phyloP scores from a whole-genome alignment of 2,329 filamentous ascomycete species.

The Scorias spongiosa region DNA sequence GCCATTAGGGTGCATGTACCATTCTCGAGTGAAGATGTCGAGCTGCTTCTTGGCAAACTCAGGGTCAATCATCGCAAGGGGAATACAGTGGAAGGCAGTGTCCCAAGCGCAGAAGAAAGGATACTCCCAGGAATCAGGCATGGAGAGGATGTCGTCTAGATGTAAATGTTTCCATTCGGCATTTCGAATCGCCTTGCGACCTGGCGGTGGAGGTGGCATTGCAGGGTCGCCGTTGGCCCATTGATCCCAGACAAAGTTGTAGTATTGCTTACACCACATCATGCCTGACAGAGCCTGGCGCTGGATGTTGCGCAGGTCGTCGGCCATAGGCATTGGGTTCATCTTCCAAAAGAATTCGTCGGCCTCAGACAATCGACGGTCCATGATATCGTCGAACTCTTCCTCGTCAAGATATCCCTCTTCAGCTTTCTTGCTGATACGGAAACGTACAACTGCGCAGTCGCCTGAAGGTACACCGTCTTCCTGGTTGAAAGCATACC shows the following conservation, averaged over 20 bases:
- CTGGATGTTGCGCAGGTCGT: slow-evolving; percentile 89
- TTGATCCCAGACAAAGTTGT: slow-evolving; percentile 93
- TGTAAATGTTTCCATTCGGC: slow-evolving; percentile 88
- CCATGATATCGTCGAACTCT: slow-evolving; percentile 77
- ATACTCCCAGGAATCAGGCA: slow-evolving; percentile 98
- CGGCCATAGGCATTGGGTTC: slow-evolving; percentile 82
- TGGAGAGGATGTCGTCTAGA: slow-evolving; percentile 86
- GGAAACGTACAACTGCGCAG: slow-evolving; percentile 88
- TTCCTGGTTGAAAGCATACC: slow-evolving; percentile 82
- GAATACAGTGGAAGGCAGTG: slow-evolving; percentile 91
- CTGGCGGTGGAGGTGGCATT: slow-evolving; percentile 71
- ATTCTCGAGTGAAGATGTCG: slow-evolving; percentile 87
- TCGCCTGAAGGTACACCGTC: slow-evolving; percentile 79
- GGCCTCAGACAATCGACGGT: slow-evolving; percentile 72
- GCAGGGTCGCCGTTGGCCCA: slow-evolving; percentile 90
- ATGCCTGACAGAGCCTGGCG: slow-evolving; percentile 88
- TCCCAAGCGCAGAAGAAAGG: slow-evolving; percentile 98
- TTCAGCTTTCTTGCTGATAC: slow-evolving; percentile 54
- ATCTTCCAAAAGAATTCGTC: slow-evolving; percentile 93
- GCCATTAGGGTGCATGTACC: slow-evolving; percentile 97
- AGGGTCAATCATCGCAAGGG: slow-evolving; percentile 90
- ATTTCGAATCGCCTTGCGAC: slow-evolving; percentile 70
- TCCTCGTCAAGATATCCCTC: slow-evolving; percentile 81
- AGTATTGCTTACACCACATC: slow-evolving; percentile 98
- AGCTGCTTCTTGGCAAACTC: slow-evolving; percentile 98